Percentiles rank a stretch among this genome's conserved stretches.
phyloP scores from a whole-genome alignment of 352 stramenopile species.

The Pythium dissimile region DNA sequence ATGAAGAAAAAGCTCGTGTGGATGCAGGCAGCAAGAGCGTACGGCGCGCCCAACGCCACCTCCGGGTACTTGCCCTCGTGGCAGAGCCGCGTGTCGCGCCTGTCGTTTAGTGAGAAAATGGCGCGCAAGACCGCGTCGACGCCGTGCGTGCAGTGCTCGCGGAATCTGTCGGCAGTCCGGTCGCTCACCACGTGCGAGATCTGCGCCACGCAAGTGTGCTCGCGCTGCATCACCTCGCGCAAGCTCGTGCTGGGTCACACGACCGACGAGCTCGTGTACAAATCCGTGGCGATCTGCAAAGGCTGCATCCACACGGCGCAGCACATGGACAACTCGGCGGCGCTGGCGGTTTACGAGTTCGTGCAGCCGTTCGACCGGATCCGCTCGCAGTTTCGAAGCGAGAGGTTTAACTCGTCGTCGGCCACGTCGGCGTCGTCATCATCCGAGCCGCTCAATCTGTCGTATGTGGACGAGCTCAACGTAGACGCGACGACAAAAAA shows the following conservation, averaged over 20 bases:
- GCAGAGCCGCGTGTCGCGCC: background rate
- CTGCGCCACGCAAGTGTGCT: conserved; percentile 1
- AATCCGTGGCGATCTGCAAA: conserved; percentile 1
- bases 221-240: background rate
- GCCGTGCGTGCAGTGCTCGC: background rate
- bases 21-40: background rate
- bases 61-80: background rate
- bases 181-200: background rate
- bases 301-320: conserved; percentile 2
- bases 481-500: too few species aligned
- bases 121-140: background rate
- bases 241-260: background rate
- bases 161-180: background rate
- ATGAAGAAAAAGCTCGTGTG: conserved; percentile 26
- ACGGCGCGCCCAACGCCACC: background rate
- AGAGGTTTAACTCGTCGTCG: background rate
- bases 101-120: too few species aligned
- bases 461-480: too few species aligned
- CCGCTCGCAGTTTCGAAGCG: background rate
- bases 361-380: background rate
- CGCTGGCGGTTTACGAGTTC: background rate
- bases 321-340: background rate
- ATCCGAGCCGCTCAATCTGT: too few species aligned
- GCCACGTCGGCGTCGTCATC: too few species aligned
- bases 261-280: background rate